These are phyloP conservation scores for Cryomyces minteri DNA, from an alignment of 495 filamentous ascomycete genomes.

Conservation along the genomic window DNA sequence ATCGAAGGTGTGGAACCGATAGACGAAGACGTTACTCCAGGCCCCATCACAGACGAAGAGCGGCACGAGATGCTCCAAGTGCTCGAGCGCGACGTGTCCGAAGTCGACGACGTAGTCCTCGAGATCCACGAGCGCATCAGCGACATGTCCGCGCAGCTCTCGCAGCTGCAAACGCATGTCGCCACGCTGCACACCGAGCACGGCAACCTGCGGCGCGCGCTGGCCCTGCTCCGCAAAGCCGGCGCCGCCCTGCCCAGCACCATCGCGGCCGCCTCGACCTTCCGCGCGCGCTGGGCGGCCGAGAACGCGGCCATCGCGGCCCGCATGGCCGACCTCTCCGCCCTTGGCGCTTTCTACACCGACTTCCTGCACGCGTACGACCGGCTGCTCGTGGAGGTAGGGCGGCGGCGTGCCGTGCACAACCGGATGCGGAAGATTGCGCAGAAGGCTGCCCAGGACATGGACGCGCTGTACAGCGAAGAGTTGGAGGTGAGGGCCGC, in stretches of 20 bases:
- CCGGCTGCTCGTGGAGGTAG: conserved; percentile 64
- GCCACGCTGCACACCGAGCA: conserved; percentile 32
- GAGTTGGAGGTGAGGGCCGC: conserved; percentile 58
- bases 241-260: conserved; percentile 45
- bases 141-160: conserved; percentile 56
- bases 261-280: conserved; percentile 49
- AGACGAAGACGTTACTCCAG: conserved; percentile 34
- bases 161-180: conserved; percentile 34
- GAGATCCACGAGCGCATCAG: conserved; percentile 62
- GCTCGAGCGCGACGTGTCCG: conserved; percentile 60
- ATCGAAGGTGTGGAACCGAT: conserved; percentile 1
- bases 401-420: conserved; percentile 48
- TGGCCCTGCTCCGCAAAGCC: conserved; percentile 47
- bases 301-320: conserved; percentile 48
- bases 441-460: conserved; percentile 51
- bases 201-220: conserved; percentile 32
- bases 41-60: conserved; percentile 57
- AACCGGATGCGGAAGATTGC: conserved; percentile 55
- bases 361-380: conserved; percentile 72
- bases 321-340: conserved; percentile 54
- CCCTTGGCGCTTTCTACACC: conserved; percentile 59
- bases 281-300: conserved; percentile 54
- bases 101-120: conserved; percentile 76
- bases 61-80: conserved; percentile 69
- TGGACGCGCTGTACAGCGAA: conserved; percentile 49